Percentiles rank a stretch among this genome's conserved stretches.
Conservation (phyloP, 257 asterid species). For the Solanum pimpinellifolium region DNA sequence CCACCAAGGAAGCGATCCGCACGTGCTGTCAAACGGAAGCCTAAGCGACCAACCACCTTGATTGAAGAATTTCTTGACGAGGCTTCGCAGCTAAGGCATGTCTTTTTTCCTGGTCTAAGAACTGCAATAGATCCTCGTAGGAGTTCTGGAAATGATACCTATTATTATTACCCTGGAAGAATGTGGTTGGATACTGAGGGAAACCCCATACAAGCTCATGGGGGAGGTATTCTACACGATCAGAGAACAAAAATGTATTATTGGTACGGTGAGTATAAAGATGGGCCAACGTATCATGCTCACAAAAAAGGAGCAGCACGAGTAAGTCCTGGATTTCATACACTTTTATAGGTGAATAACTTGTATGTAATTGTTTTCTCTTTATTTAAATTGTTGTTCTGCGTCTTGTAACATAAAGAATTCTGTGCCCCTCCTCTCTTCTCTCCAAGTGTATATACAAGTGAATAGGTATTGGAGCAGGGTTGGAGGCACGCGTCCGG, state of each 20-base stretch:
- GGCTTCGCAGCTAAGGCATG: constrained; percentile 69
- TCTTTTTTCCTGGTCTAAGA: constrained; percentile 59
- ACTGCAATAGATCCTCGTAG: constrained; percentile 52
- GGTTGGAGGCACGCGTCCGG: not conserved
- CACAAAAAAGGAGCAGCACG: constrained; percentile 93
- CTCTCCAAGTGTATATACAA: not conserved
- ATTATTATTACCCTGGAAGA: constrained; percentile 67
- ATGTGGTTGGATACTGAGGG: constrained; percentile 94
- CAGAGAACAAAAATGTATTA: constrained; percentile 53
- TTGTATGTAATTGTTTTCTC: not conserved
- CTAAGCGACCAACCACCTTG: constrained; percentile 50
- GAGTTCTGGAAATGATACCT: constrained; percentile 36
- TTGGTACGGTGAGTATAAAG: constrained; percentile 99
- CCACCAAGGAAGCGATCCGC: constrained; percentile 77
- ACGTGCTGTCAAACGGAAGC: constrained; percentile 85
- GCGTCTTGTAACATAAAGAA: not conserved
- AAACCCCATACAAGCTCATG: constrained; percentile 96
- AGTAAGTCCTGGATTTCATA: constrained; percentile 32
- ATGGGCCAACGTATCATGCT: constrained; percentile 94
- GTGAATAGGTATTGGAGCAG: not conserved
- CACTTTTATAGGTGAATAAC: not conserved
- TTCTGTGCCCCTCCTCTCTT: not conserved
- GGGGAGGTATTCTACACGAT: constrained; percentile 91
- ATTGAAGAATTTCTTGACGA: constrained; percentile 87
- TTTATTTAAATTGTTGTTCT: not conserved